A percentile compares a stretch with the other conserved stretches of the same genome.
Evolutionary conservation across 208 protist genomes (phyloP).

Genomic region (Trypanosomatidae sp.): DNA sequence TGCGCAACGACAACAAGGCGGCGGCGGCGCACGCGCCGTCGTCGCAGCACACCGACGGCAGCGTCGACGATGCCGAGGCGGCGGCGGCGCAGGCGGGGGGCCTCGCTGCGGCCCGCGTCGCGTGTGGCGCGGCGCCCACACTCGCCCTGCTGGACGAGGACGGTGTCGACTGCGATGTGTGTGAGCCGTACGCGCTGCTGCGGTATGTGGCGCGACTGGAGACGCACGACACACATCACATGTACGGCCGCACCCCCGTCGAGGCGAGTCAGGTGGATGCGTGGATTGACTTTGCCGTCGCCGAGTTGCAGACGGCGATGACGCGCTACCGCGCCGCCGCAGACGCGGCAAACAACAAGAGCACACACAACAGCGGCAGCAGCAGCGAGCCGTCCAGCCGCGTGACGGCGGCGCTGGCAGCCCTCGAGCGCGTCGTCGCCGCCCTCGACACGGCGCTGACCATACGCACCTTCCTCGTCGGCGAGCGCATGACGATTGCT

Average conservation of each 20-base stretch:
- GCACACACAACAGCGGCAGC: no score
- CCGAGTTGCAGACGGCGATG: conserved; percentile 30
- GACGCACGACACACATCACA: conserved; percentile 30
- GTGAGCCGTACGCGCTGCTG: conserved; percentile 79
- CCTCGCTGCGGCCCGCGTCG: no score
- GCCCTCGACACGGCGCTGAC: conserved; percentile 59
- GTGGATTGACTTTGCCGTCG: conserved; percentile 77
- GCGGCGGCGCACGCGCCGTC: conserved; percentile 31
- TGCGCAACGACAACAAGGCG: conserved; percentile 19
- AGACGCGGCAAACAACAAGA: no score
- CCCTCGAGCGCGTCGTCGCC: conserved; percentile 24
- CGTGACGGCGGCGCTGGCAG: no score
- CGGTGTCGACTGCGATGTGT: conserved; percentile 21
- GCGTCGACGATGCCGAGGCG: background rate
- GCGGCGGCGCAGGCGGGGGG: no score
- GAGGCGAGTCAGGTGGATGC: conserved; percentile 72
- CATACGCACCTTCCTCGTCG: conserved; percentile 74
- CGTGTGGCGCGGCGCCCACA: no score
- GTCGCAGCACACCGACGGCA: conserved; percentile 2
- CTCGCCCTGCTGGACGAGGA: background rate
- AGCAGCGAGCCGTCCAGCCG: no score
- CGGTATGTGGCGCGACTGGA: conserved; percentile 60
- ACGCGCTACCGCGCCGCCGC: no score
- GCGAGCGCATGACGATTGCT: conserved; percentile 71
- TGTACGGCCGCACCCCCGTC: conserved; percentile 63